A percentile compares a stretch with the other conserved stretches of the same genome.
Evolutionary conservation across 768 basidiomycete species (phyloP).

Genomic region (Amanita muscaria): DNA sequence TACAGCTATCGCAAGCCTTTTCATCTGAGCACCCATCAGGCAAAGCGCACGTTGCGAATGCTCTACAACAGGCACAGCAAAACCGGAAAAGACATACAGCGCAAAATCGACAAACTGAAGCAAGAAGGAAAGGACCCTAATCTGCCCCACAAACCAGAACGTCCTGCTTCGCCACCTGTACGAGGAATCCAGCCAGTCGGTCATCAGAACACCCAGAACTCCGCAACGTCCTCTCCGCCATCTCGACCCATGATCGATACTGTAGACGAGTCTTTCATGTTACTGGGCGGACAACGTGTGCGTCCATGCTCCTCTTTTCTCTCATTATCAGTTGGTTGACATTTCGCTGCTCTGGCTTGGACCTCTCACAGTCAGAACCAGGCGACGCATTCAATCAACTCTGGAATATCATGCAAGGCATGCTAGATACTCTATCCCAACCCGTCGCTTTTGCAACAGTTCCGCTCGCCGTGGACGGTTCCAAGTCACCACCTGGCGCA

Average conservation of each 20-base stretch:
- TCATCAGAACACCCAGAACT: constrained; percentile 20
- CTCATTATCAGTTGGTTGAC: no score
- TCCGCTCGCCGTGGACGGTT: constrained; percentile 47
- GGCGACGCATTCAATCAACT: constrained; percentile 85
- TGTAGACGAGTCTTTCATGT: constrained; percentile 86
- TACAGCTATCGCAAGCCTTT: constrained; percentile 9
- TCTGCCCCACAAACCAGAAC: constrained; percentile 52
- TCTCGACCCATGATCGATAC: constrained; percentile 43
- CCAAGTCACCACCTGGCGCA: constrained; percentile 12
- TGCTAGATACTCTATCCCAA: constrained; percentile 80
- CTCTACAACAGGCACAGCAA: constrained; percentile 69
- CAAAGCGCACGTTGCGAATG: constrained; percentile 69
- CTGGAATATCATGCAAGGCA: constrained; percentile 82
- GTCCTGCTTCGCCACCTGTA: constrained; percentile 13
- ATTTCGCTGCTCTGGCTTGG: no score
- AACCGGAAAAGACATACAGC: constrained; percentile 60
- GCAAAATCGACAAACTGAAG: constrained; percentile 60
- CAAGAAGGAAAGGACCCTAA: constrained; percentile 74
- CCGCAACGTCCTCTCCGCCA: constrained; percentile 37
- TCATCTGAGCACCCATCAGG: constrained; percentile 30
- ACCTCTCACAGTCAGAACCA: constrained; percentile 52
- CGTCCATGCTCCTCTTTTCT: constrained; percentile 16
- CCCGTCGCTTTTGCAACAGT: constrained; percentile 79
- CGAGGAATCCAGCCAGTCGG: constrained; percentile 22
- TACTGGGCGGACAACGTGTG: constrained; percentile 69